Evolutionary conservation across 1,139 yeast genomes (phyloP), one percentile per base, ranked within the genome.

Genomic region (Kodamaea plutei): DNA sequence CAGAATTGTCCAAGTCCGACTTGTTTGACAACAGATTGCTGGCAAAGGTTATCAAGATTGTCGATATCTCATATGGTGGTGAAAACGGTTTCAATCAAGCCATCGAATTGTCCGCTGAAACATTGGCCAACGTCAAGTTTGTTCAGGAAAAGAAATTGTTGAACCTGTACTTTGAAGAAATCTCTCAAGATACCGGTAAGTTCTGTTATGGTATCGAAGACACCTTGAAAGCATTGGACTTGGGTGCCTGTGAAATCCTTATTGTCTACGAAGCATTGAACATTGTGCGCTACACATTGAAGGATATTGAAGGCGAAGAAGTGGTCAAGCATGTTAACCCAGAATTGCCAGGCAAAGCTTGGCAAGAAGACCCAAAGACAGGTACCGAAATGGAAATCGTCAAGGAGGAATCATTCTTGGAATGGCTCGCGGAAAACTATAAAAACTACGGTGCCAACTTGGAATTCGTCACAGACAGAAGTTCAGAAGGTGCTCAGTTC

Each of bases 41-140:
- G 48, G 82, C 84, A 30, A 89, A 88, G 65, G 81, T 91, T 49
- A 74, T 91, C 40, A 87, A 88, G 62, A 76, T 88, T 56, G 98
- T 93, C 36, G 98, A 91, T 71, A 84, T 91, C 34, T 89, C 97
- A 3, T 91, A 91, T 55, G 98, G 98, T 61, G 98, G 98, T 53
- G 98, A 91, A 64, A 91, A 91, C 59, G 98, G 98, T 30, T 91
- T 91, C 72, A 91, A 91, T 68, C 98, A 91, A 68, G 98, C 98
- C 31, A 91, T 91, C 53, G 98, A 91, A 63, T 73, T 91, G 45
- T 84, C 96, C 17, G 96, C 96, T 25, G 98, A 91, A 69, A 84
- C 98, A 15, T 74, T 91, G 52, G 84, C 97, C 31, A 91, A 89
- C 58, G 98, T 91, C 48, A 91, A 91, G 63, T 91, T 91, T 57